Evolutionary conservation across 495 filamentous ascomycete species (phyloP).

Genomic region (Podospora anserina): DNA sequence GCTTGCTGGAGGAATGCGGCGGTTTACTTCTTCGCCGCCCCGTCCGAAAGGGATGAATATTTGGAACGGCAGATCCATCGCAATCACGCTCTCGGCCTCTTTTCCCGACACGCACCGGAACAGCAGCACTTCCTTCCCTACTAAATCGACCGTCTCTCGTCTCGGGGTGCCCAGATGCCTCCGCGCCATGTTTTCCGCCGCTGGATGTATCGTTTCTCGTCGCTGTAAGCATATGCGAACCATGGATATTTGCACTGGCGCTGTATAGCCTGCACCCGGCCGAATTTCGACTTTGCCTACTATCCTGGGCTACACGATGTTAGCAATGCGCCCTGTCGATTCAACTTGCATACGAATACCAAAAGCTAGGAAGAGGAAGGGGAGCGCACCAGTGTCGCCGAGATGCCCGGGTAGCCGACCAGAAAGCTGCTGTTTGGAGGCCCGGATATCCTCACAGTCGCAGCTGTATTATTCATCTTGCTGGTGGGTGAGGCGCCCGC

Average conservation of each 20-base stretch:
- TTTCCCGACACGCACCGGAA: conserved; percentile 80
- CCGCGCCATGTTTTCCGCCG: conserved; percentile 88
- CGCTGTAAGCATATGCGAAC: conserved; percentile 91
- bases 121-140: conserved; percentile 91
- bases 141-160: conserved; percentile 85
- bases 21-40: conserved; percentile 79
- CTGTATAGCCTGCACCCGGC: conserved; percentile 74
- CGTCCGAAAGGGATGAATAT: conserved; percentile 95
- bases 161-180: conserved; percentile 88
- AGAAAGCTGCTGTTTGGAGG: conserved; percentile 95
- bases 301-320: conserved; percentile 72
- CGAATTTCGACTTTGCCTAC: conserved; percentile 98
- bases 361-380: conserved; percentile 3
- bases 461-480: conserved; percentile 48
- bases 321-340: conserved; percentile 16
- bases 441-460: conserved; percentile 94
- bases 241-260: conserved; percentile 84
- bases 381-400: conserved; percentile 82
- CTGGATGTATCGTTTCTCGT: conserved; percentile 93
- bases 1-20: conserved; percentile 87
- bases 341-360: neutral
- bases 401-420: conserved; percentile 96
- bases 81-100: conserved; percentile 81
- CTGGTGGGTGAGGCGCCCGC: neutral
- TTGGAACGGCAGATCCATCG: conserved; percentile 98